Base-by-base conservation (phyloP, 306 rosid species). In the Quercus wislizeni region DNA sequence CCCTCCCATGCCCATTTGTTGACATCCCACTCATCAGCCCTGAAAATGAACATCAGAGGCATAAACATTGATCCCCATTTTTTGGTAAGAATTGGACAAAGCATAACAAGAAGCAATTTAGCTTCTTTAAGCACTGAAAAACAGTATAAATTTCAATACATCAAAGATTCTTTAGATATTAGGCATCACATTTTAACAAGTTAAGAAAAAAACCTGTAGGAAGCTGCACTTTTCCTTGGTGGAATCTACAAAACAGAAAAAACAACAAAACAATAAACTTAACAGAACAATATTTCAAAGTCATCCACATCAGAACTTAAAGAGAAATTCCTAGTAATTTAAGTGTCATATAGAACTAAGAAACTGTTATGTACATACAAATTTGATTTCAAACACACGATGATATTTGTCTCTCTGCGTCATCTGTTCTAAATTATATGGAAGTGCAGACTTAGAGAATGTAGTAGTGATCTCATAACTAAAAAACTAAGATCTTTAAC, bases 1-100 rank as follows among this genome's bases (percentile, higher is more conserved):
- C 99, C 99, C 1, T 91, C 97, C 99, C 99, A 95, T 23, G 87
- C 92, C 99, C 99, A 95, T 85, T 91, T 93, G 85, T 95, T 95
- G 69, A 93, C 99, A 93, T 95, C 97, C 99, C 99, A 95, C 71
- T 95, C 99, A 87, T 95, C 99, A 77, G 99, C 99, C 96, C 99
- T 91, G 85, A 70, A 67, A 85, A 89, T 64, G 58, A 81, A 89
- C 73, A 84, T 87, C 77, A 54, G n/a, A 69, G 20, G 70, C 56
- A 51, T 83, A 77, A 84, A 80, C 78, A 81, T 54, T 17, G 78
- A 46, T 58, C 68, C 49, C 75, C 67, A 65, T 41, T 58, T 76
- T 31, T 75, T 74, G 46, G 20, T 2, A 20, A 49, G 5, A 23
- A 51, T 52, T 14, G 38, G 20, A 71, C 55, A 75, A 33, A 58